phyloP scores from a whole-genome alignment of 1,284 basidiomycete genomes.

The Hymenochaete sp. region DNA sequence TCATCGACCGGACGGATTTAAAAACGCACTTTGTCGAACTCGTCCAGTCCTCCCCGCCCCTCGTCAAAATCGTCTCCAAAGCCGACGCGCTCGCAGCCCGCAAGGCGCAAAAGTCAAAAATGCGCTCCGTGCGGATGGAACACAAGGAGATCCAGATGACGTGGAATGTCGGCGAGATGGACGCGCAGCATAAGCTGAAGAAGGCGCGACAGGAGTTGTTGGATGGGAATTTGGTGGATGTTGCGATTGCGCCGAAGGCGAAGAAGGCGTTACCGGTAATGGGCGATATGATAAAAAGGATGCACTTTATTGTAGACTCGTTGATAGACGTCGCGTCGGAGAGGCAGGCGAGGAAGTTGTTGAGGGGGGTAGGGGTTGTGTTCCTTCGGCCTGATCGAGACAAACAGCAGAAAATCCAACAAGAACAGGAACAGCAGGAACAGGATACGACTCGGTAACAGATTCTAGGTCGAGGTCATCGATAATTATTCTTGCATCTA shows the following conservation, averaged over 20 bases:
- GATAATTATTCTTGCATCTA: too few relatives aligned
- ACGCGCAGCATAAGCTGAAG: slow-evolving; percentile 59
- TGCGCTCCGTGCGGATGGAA: slow-evolving; percentile 30
- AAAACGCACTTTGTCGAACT: slow-evolving; percentile 43
- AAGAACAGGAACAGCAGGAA: too few relatives aligned
- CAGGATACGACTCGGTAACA: too few relatives aligned
- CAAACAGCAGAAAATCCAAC: slow-evolving; percentile 5
- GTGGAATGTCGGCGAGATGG: slow-evolving; percentile 54
- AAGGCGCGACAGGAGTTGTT: slow-evolving; percentile 51
- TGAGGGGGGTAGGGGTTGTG: slow-evolving; percentile 31
- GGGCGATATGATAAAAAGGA: slow-evolving; percentile 33
- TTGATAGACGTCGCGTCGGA: slow-evolving; percentile 43
- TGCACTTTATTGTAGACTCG: slow-evolving; percentile 32
- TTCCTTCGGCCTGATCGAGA: slow-evolving; percentile 28
- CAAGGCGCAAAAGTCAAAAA: slow-evolving; percentile 30
- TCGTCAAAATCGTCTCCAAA: slow-evolving; percentile 44
- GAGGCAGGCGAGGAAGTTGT: slow-evolving; percentile 37
- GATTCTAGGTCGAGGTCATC: too few relatives aligned
- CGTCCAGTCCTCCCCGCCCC: slow-evolving; percentile 36
- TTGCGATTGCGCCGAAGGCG: slow-evolving; percentile 48
- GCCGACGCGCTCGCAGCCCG: slow-evolving; percentile 29
- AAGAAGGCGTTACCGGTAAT: slow-evolving; percentile 25
- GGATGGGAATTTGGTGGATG: slow-evolving; percentile 48
- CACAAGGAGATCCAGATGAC: slow-evolving; percentile 69
- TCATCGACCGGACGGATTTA: slow-evolving; percentile 35